Evolutionary conservation across 768 basidiomycete species (phyloP), one percentile per base, ranked within the genome.

Genomic region (Rhodotorula sphaerocarpa): DNA sequence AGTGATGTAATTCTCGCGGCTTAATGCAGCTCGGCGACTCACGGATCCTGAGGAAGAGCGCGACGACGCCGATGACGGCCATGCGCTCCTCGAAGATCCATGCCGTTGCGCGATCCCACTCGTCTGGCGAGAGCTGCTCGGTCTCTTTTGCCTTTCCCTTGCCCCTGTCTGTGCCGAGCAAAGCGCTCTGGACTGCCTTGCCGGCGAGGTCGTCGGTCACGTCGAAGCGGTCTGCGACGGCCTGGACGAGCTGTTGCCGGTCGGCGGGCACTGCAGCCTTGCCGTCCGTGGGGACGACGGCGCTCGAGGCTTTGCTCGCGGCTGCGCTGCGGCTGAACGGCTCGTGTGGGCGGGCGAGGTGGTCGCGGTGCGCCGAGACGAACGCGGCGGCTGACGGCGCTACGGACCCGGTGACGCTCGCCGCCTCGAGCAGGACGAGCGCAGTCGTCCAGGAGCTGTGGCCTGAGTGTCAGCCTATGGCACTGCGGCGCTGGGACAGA

Each of bases 121-220:
- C 77, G 66, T 84, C 83, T 36, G 81, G 80, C 15, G 79, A 77
- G 70, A 84, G 75, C 11, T 76, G 77, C 11, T 73, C 74, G 20
- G 21, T 9, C 50, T 77, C 75, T n/a, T 82, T 77, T 33, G 77
- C 75, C 73, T 85, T 81, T 25, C 28, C 48, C 52, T 43, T 66
- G 63, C 41, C 48, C 21, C 23, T 65, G 63, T 62, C 46, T 33
- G 36, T 21, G 0, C 41, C 42, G 20, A 9, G 9, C 36, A 39
- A 39, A 39, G 36, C 36, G 36, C 46, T 20, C 18, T 1, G 23
- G 27, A 89, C 77, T 9, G 92, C 79, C 7, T 85, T 76, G 46
- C 86, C 79, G 0, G 88, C 84, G n/a, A 86, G 83, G 3, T 90
- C 78, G 70, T 92, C 83, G 75, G 92, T 88, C 28, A 93, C 83